A percentile compares a stretch with the other conserved stretches of the same genome.
These are phyloP conservation scores for Serendipita sp. DNA, from an alignment of 768 basidiomycete species.

Conservation along the genomic window DNA sequence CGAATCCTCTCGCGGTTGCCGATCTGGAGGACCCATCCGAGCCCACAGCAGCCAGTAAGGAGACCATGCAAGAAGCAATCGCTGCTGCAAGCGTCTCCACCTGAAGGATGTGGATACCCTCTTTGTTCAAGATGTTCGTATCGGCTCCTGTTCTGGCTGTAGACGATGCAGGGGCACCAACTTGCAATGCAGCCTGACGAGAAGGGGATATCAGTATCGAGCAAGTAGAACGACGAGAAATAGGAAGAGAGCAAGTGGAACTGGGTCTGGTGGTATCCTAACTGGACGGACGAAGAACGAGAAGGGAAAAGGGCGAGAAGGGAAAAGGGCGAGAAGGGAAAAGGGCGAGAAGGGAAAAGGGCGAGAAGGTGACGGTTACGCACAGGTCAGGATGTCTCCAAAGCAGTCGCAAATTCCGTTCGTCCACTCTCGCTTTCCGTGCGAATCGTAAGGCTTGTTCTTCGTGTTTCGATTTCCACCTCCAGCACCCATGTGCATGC, in stretches of 20 bases:
- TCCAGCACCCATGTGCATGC: no score
- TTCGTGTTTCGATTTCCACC: no score
- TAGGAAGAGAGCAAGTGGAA: no score
- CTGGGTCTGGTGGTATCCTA: no score
- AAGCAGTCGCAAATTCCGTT: constrained; percentile 15
- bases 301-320: no score
- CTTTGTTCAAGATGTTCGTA: constrained; percentile 23
- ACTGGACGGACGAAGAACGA: no score
- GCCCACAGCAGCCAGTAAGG: constrained; percentile 15
- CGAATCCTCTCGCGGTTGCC: constrained; percentile 26
- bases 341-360: no score
- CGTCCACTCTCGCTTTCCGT: no score
- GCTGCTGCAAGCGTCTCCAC: constrained; percentile 20
- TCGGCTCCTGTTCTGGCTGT: constrained; percentile 27
- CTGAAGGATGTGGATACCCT: constrained; percentile 25
- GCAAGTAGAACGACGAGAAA: no score
- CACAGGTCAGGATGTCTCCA: constrained; percentile 17
- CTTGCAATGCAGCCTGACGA: constrained; percentile 22
- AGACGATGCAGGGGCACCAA: constrained; percentile 29
- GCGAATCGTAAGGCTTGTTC: no score
- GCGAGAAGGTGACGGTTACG: neutral
- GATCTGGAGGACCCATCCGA: constrained; percentile 27
- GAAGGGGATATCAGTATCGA: no score
- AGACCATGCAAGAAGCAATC: constrained; percentile 26
- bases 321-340: no score